These are phyloP conservation scores for Phytophthora capsici DNA, from an alignment of 352 stramenopile species.

Conservation along the genomic window DNA sequence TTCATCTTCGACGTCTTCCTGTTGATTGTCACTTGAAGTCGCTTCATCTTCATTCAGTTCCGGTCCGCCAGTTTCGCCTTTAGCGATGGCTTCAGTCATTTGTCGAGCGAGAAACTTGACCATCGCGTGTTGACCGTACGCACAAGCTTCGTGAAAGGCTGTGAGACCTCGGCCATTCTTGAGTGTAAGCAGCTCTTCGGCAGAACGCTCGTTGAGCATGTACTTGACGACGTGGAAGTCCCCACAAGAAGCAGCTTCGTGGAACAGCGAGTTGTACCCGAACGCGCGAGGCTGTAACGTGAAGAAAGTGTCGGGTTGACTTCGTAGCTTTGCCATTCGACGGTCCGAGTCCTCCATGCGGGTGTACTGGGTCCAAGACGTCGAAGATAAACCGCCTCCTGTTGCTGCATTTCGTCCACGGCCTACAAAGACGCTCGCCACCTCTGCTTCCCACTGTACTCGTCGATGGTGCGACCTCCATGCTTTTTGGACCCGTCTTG, in stretches of 20 bases:
- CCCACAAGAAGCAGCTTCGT: constrained; percentile 62
- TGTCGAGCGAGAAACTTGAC: constrained; percentile 61
- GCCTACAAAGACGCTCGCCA: constrained; percentile 58
- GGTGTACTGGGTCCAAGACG: constrained; percentile 51
- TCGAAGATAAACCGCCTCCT: constrained; percentile 14
- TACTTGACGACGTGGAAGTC: constrained; percentile 85
- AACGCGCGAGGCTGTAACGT: constrained; percentile 54
- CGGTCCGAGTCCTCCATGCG: constrained; percentile 79
- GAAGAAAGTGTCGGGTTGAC: constrained; percentile 56
- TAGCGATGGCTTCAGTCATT: neutral
- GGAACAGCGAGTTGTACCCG: constrained; percentile 77
- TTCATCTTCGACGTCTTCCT: constrained; percentile 13
- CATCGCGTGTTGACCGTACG: constrained; percentile 73
- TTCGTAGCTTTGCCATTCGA: constrained; percentile 59
- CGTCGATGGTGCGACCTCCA: constrained; percentile 52
- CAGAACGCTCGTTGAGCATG: constrained; percentile 53
- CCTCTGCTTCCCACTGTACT: constrained; percentile 48
- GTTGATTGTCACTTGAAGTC: constrained; percentile 6
- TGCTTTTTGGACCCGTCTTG: constrained; percentile 45
- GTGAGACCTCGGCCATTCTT: constrained; percentile 64
- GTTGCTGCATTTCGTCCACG: constrained; percentile 12
- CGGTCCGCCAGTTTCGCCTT: constrained; percentile 2
- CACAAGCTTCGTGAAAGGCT: constrained; percentile 75
- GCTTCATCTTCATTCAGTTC: constrained; percentile 8
- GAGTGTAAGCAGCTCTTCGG: constrained; percentile 45